A percentile compares a stretch with the other conserved stretches of the same genome.
Evolutionary conservation across 257 asterid genomes (phyloP).

Genomic region (Solanum sejunctum): DNA sequence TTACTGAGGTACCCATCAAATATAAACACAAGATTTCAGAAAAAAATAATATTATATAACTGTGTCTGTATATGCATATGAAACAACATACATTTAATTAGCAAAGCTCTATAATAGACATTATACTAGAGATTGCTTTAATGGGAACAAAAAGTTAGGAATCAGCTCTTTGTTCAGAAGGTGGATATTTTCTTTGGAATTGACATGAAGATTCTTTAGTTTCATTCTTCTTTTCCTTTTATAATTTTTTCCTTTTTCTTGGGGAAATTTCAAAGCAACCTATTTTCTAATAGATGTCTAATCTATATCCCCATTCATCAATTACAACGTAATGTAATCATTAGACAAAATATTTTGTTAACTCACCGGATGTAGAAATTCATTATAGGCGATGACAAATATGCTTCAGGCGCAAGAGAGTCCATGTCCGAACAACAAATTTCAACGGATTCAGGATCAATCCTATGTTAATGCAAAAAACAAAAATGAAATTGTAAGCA

Average conservation of each 20-base stretch:
- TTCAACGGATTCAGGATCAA: constrained; percentile 71
- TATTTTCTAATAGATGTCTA: background rate
- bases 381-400: constrained; percentile 57
- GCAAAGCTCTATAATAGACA: background rate
- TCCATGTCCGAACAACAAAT: constrained; percentile 56
- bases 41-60: background rate
- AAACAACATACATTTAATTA: background rate
- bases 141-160: background rate
- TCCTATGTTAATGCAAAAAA: constrained; percentile 14
- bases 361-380: constrained; percentile 87
- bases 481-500: background rate
- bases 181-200: background rate
- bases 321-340: background rate
- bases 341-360: background rate
- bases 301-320: background rate
- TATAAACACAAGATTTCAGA: background rate
- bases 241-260: background rate
- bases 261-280: background rate
- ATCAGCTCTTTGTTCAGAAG: background rate
- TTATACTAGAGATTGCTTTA: background rate
- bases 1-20: background rate
- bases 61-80: background rate
- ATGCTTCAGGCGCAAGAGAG: constrained; percentile 69
- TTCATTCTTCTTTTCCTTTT: background rate
- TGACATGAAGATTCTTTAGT: background rate